phyloP scores from a whole-genome alignment of 2,329 filamentous ascomycete genomes.

The Ascochyta pisi region DNA sequence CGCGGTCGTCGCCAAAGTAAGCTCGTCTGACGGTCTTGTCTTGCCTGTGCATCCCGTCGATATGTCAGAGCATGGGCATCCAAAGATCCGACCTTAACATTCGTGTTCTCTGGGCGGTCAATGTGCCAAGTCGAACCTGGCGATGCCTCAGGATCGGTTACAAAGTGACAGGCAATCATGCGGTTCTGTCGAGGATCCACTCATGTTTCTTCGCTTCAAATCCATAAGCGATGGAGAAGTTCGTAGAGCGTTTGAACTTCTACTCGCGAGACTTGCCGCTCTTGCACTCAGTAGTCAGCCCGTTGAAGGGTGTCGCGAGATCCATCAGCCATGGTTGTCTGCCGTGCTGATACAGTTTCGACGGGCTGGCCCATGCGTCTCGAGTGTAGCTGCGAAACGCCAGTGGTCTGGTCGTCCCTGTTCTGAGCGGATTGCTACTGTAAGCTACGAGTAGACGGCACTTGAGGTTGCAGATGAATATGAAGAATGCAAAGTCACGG shows the following conservation, averaged over 20 bases:
- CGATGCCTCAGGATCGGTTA: conserved; percentile 10
- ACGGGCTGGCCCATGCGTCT: conserved; percentile 9
- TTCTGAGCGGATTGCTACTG: background rate
- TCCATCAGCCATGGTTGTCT: conserved; percentile 5
- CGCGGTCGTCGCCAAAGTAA: conserved; percentile 1
- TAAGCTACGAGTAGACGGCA: background rate
- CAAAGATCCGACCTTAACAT: background rate
- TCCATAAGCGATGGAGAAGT: background rate
- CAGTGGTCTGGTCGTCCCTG: background rate
- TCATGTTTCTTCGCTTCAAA: background rate
- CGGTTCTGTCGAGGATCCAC: background rate
- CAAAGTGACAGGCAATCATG: conserved; percentile 7
- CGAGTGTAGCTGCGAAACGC: conserved; percentile 12
- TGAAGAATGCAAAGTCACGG: background rate
- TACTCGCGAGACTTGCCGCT: conserved; percentile 7
- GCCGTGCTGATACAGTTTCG: conserved; percentile 6
- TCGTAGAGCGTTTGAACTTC: conserved; percentile 1
- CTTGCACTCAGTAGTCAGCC: conserved; percentile 1
- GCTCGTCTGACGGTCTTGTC: background rate
- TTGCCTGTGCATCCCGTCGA: conserved; percentile 4
- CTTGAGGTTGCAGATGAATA: background rate
- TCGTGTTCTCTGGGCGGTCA: background rate
- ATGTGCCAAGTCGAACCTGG: conserved; percentile 7
- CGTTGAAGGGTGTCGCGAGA: background rate
- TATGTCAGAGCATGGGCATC: background rate